Conservation (phyloP, 148 eudicot genomes). For the Chenopodium formosanum region DNA sequence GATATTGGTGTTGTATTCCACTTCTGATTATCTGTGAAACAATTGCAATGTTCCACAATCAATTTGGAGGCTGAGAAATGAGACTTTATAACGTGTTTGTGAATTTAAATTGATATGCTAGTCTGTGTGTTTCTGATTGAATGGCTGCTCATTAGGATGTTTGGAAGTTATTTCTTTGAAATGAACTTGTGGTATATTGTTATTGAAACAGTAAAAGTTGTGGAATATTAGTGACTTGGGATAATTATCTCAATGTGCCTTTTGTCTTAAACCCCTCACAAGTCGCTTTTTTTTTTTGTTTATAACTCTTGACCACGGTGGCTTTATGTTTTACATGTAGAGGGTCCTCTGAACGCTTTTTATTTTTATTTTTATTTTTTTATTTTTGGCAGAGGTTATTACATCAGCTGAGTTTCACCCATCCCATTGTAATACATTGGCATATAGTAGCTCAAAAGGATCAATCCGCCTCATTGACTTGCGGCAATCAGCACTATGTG, state of each 20-base stretch:
- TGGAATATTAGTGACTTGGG: neutral
- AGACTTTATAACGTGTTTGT: neutral
- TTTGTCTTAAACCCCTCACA: neutral
- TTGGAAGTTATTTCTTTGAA: conserved; percentile 6
- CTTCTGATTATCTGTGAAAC: neutral
- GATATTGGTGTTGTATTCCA: neutral
- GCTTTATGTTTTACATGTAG: neutral
- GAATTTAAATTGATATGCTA: neutral
- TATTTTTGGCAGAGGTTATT: conserved; percentile 57
- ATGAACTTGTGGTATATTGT: neutral
- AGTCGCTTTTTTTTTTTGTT: neutral
- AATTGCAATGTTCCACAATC: neutral
- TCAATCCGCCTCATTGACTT: conserved; percentile 74
- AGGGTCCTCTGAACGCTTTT: neutral
- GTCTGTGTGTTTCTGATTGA: neutral
- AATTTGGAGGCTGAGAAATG: neutral
- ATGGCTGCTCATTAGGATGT: neutral
- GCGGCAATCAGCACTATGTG: conserved; percentile 82
- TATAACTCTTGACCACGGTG: neutral
- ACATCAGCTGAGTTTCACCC: conserved; percentile 89
- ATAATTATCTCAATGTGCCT: neutral
- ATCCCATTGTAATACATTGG: conserved; percentile 69
- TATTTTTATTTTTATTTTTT: neutral
- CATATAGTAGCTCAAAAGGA: conserved; percentile 82
- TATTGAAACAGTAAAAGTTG: neutral